phyloP scores from a whole-genome alignment of 2,329 filamentous ascomycete genomes.

The Alternaria angustiovoidea region DNA sequence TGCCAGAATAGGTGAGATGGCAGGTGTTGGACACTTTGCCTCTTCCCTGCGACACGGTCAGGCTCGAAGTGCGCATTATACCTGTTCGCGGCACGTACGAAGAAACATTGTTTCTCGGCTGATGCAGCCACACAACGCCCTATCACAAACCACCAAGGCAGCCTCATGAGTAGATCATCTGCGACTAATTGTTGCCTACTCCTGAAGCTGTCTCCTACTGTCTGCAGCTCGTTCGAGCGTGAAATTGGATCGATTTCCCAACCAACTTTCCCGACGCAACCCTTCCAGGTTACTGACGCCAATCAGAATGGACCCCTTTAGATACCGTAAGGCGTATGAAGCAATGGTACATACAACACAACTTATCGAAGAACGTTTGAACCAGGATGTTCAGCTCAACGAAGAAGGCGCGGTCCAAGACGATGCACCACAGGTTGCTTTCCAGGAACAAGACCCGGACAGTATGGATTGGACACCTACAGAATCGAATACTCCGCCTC shows the following conservation, averaged over 20 bases:
- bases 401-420: constrained; percentile 15
- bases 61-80: constrained; percentile 16
- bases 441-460: constrained; percentile 44
- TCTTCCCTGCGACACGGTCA: constrained; percentile 17
- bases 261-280: constrained; percentile 2
- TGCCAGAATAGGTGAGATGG: constrained; percentile 30
- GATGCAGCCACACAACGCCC: constrained; percentile 6
- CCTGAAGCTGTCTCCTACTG: constrained; percentile 4
- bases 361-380: constrained; percentile 42
- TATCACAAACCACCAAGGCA: constrained; percentile 15
- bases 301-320: constrained; percentile 47
- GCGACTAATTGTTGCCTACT: constrained; percentile 2
- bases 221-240: constrained; percentile 8
- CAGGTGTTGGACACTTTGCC: constrained; percentile 17
- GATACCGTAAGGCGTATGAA: constrained; percentile 49
- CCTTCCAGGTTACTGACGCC: constrained; percentile 23
- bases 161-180: constrained; percentile 16
- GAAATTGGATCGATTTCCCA: neutral
- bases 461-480: constrained; percentile 52
- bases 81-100: constrained; percentile 5
- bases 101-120: constrained; percentile 5
- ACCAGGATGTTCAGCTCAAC: constrained; percentile 25
- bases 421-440: constrained; percentile 18
- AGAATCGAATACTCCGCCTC: constrained; percentile 37
- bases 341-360: constrained; percentile 49